Evolutionary conservation across 345 rosid species (phyloP).

Genomic region (Gossypium arboreum): DNA sequence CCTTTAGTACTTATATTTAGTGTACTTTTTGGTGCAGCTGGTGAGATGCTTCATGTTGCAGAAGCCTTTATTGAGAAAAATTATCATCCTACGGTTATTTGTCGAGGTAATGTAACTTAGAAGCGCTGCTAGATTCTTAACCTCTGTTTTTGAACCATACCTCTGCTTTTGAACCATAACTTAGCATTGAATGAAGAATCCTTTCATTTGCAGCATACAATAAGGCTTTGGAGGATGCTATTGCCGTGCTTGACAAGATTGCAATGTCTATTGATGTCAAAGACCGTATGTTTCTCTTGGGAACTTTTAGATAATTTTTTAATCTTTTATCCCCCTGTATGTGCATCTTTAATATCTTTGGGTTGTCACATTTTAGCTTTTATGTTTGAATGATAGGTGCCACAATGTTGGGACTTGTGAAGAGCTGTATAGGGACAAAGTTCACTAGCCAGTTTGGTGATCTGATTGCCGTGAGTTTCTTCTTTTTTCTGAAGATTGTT

Average conservation of each 20-base stretch:
- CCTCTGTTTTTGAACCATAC: constrained; percentile 7
- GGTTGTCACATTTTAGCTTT: neutral
- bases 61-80: constrained; percentile 85
- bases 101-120: constrained; percentile 52
- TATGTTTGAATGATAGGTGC: constrained; percentile 42
- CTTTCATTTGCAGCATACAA: constrained; percentile 23
- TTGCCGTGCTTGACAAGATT: constrained; percentile 87
- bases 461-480: constrained; percentile 78
- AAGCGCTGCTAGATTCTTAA: neutral
- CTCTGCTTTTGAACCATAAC: constrained; percentile 7
- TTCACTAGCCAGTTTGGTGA: constrained; percentile 96
- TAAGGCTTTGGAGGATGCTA: constrained; percentile 92
- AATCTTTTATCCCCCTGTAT: neutral
- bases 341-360: neutral
- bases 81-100: constrained; percentile 92
- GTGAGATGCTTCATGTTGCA: constrained; percentile 98
- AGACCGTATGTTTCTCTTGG: constrained; percentile 58
- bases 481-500: neutral
- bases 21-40: constrained; percentile 47
- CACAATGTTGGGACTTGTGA: constrained; percentile 66
- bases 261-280: constrained; percentile 76
- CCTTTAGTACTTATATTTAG: neutral
- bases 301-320: neutral
- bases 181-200: constrained; percentile 14
- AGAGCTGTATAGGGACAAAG: constrained; percentile 94